These are phyloP conservation scores for Salix arbutifolia DNA, from an alignment of 345 rosid species.

Conservation along the genomic window DNA sequence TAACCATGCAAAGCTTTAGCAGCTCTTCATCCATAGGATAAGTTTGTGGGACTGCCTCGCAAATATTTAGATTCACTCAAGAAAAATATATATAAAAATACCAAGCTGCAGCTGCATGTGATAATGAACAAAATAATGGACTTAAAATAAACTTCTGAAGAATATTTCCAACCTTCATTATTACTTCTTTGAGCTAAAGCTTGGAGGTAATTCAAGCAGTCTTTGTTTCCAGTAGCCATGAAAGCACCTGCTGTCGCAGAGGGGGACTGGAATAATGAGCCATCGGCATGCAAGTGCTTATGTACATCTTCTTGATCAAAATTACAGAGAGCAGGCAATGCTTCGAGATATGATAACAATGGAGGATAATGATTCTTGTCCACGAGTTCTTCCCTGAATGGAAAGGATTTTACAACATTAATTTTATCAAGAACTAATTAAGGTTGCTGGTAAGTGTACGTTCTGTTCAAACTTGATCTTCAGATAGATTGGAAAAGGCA, in stretches of 20 bases:
- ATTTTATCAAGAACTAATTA: background rate
- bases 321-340: slow-evolving; percentile 22
- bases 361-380: slow-evolving; percentile 31
- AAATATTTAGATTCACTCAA: background rate
- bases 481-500: background rate
- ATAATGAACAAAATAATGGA: background rate
- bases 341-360: slow-evolving; percentile 49
- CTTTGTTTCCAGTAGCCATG: slow-evolving; percentile 45
- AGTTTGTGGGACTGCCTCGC: slow-evolving; percentile 38
- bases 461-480: background rate
- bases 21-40: slow-evolving; percentile 54
- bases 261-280: slow-evolving; percentile 63
- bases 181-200: slow-evolving; percentile 34
- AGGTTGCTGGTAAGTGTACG: too few species aligned
- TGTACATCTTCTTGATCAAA: slow-evolving; percentile 23
- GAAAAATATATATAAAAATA: background rate
- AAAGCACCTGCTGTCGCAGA: slow-evolving; percentile 63
- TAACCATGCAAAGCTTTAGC: slow-evolving; percentile 41
- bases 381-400: slow-evolving; percentile 37
- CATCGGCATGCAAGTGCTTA: slow-evolving; percentile 30
- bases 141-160: background rate
- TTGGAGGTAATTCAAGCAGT: slow-evolving; percentile 43
- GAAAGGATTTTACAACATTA: too few species aligned
- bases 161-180: slow-evolving; percentile 40
- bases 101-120: too few species aligned